Evolutionary conservation across 208 protist genomes (phyloP).

Genomic region (Polymyxa betae): DNA sequence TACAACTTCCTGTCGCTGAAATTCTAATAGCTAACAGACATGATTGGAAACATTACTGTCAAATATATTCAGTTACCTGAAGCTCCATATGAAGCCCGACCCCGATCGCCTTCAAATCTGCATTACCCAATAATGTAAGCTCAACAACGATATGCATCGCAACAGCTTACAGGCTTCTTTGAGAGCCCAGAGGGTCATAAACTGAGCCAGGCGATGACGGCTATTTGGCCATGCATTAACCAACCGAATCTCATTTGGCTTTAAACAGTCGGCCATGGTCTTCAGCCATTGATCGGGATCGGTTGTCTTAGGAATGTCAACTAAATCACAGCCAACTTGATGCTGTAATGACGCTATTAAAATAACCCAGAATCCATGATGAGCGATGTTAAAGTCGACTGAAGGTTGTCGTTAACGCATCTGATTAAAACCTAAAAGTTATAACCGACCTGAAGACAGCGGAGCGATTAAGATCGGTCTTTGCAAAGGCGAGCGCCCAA

Average conservation of each 20-base stretch:
- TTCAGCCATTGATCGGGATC: background rate
- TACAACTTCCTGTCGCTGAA: background rate
- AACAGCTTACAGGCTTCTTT: constrained; percentile 1
- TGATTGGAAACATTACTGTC: background rate
- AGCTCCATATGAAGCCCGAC: constrained; percentile 37
- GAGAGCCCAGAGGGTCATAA: background rate
- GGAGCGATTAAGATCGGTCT: background rate
- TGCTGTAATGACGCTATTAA: background rate
- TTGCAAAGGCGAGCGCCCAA: background rate
- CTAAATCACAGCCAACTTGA: constrained; percentile 10
- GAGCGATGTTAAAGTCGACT: background rate
- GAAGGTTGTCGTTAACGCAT: background rate
- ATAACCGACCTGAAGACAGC: background rate
- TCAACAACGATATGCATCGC: background rate
- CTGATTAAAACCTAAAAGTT: background rate
- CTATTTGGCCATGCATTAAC: background rate
- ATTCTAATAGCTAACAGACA: background rate
- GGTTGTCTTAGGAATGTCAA: background rate
- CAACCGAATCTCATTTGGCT: background rate
- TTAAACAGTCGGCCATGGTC: background rate
- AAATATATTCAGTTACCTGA: background rate
- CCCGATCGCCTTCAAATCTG: constrained; percentile 48
- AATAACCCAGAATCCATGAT: constrained; percentile 12
- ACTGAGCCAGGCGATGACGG: background rate
- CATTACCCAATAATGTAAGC: background rate